These are phyloP conservation scores for Auricularia sp. DNA, from an alignment of 768 basidiomycete species.

Conservation along the genomic window DNA sequence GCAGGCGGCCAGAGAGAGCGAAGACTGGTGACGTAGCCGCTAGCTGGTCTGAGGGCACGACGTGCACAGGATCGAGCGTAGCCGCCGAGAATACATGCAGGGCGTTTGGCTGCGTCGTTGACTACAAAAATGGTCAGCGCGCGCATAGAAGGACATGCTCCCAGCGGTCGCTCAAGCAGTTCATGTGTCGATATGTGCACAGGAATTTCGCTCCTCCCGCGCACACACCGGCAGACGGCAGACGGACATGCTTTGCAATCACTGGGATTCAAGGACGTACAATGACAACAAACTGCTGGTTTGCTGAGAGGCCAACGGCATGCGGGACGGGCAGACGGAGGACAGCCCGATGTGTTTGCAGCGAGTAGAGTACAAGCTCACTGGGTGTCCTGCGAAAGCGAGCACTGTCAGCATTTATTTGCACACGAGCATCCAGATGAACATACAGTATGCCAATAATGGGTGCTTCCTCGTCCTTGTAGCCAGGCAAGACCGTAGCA, in stretches of 20 bases:
- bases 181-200: no score
- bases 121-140: conserved; percentile 27
- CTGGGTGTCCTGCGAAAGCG: conserved; percentile 19
- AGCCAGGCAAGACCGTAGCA: conserved; percentile 33
- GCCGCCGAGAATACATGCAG: conserved; percentile 46
- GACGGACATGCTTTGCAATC: no score
- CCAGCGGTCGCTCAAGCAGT: no score
- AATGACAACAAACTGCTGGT: conserved; percentile 41
- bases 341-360: conserved; percentile 36
- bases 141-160: background rate
- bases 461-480: conserved; percentile 17
- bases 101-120: conserved; percentile 42
- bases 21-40: conserved; percentile 37
- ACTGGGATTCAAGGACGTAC: conserved; percentile 28
- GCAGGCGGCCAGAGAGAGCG: conserved; percentile 49
- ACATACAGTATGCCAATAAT: no score
- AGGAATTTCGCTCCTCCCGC: no score
- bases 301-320: conserved; percentile 34
- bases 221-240: background rate
- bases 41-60: conserved; percentile 30
- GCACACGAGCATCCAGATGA: conserved; percentile 18
- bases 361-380: conserved; percentile 34
- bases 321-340: conserved; percentile 30
- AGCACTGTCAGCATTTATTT: conserved; percentile 24
- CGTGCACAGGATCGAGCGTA: conserved; percentile 41